phyloP scores from a whole-genome alignment of 169 alveolate genomes.

The Cryptosporidium muris region DNA sequence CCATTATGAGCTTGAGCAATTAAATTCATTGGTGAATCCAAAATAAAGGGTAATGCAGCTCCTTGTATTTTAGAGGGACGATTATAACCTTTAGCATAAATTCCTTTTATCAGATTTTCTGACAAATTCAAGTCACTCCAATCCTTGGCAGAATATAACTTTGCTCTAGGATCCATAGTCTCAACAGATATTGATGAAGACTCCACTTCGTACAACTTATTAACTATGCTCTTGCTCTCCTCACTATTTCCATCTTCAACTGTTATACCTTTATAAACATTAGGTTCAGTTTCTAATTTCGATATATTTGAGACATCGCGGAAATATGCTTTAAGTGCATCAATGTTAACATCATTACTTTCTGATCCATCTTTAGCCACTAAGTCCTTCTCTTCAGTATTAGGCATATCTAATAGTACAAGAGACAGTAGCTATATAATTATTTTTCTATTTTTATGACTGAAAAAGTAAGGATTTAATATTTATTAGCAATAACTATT shows the following conservation, averaged over 20 bases:
- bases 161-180: slow-evolving; percentile 41
- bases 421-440: too few species aligned
- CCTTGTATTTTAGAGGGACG: slow-evolving; percentile 85
- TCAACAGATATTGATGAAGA: slow-evolving; percentile 60
- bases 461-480: too few species aligned
- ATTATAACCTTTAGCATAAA: slow-evolving; percentile 73
- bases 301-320: slow-evolving; percentile 27
- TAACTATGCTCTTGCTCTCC: not conserved
- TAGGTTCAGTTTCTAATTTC: slow-evolving; percentile 3
- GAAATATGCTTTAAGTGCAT: slow-evolving; percentile 56
- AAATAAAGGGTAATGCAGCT: slow-evolving; percentile 82
- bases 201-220: slow-evolving; percentile 51
- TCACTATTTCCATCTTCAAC: slow-evolving; percentile 6
- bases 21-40: slow-evolving; percentile 76
- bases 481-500: too few species aligned
- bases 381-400: not conserved
- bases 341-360: slow-evolving; percentile 66
- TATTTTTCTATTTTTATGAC: too few species aligned
- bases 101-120: slow-evolving; percentile 74
- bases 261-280: not conserved
- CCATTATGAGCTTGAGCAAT: slow-evolving; percentile 97
- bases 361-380: slow-evolving; percentile 1
- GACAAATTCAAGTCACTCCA: slow-evolving; percentile 78
- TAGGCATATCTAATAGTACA: too few species aligned
- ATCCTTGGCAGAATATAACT: slow-evolving; percentile 74